Evolutionary conservation across 345 rosid species (phyloP), one percentile per base, ranked within the genome.

Genomic region (Kernera saxatilis): DNA sequence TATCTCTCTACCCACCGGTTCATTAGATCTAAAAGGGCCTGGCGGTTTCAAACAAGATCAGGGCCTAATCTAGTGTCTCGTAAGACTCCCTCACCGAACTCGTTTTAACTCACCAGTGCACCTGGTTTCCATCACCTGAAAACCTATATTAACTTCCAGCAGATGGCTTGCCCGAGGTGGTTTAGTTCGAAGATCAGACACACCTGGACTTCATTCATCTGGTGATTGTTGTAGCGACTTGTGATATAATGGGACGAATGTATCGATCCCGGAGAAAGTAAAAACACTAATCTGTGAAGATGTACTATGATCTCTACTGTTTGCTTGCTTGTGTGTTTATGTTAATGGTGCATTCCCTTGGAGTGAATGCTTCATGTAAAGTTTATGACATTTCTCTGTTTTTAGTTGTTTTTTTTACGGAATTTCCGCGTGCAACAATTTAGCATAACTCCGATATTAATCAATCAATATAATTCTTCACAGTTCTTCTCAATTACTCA

Each of bases 151-250:
- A 35, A 44, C 44, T 59, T 60, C 77, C 41, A 77, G 80, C 82
- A 53, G 71, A 79, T 82, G 92, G 82, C 86, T 84, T 76, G 72
- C 88, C 98, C 67, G 98, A 83, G 98, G 96, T 88, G 96, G 80
- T 57, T 63, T 53, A 63, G 58, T 69, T 62, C 23, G 57, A 69
- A 76, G 75, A 63, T 69, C 74, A 75, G 70, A 69, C 70, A 4
- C 32, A 61, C 74, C 70, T 68, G 64, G 70, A 69, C 68, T 61
- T 69, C 65, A 60, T 69, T 40, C 27, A 44, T 69, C 70, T 63
- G 74, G 74, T 62, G 58, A 53, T 33, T 62, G 58, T 75, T 68
- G 78, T 74, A 53, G 15, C 14, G 3, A 52, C 56, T 67, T 67
- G 70, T 60, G 48, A 51, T 74, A 39, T n/a, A n/a, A n/a, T 74